phyloP scores from a whole-genome alignment of 2,329 filamentous ascomycete species.

The Cadophora sp. region DNA sequence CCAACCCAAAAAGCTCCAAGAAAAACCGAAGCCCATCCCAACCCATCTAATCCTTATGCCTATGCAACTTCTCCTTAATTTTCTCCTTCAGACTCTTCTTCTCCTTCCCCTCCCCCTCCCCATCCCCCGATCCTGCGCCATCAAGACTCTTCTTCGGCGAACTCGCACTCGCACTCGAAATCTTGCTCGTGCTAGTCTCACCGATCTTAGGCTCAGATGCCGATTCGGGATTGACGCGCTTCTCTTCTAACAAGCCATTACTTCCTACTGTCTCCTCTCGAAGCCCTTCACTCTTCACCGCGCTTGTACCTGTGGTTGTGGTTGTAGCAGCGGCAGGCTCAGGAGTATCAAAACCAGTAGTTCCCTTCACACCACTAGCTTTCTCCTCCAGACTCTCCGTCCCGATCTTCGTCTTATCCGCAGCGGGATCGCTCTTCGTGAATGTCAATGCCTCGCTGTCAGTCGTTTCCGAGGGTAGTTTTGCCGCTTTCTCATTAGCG shows the following conservation, averaged over 20 bases:
- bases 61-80: conserved; percentile 67
- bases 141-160: conserved; percentile 11
- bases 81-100: conserved; percentile 62
- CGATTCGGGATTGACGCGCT: conserved; percentile 16
- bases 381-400: conserved; percentile 7
- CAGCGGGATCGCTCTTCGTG: conserved; percentile 2
- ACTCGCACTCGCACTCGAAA: not conserved
- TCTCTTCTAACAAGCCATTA: not conserved
- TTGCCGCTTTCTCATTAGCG: not conserved
- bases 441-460: not conserved
- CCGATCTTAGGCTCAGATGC: conserved; percentile 22
- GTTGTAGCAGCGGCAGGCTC: not conserved
- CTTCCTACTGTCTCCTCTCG: not conserved
- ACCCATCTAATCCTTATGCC: conserved; percentile 18
- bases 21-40: not conserved
- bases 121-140: not conserved
- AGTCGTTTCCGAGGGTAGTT: not conserved
- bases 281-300: not conserved
- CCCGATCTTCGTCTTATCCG: not conserved
- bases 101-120: conserved; percentile 33
- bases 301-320: not conserved
- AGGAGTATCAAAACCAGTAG: conserved; percentile 5
- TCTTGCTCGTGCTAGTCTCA: not conserved
- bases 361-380: not conserved
- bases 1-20: not conserved